Evolutionary conservation across 495 filamentous ascomycete species (phyloP).

Genomic region (Clavariopsis aquatica): DNA sequence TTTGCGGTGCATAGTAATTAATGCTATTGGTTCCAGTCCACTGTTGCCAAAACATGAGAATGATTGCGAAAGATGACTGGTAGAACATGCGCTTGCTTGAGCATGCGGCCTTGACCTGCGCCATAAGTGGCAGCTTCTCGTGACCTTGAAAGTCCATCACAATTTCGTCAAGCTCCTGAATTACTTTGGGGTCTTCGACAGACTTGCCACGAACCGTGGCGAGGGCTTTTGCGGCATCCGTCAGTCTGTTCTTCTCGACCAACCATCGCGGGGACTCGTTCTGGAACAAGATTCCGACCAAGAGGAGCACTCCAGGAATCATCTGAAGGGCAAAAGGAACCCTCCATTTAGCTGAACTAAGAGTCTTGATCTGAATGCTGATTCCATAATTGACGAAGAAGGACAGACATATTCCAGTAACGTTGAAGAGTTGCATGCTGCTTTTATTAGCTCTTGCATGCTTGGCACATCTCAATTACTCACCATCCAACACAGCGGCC

Average conservation of each 20-base stretch:
- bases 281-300: slow-evolving; percentile 54
- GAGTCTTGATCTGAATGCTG: slow-evolving; percentile 48
- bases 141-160: slow-evolving; percentile 35
- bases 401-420: slow-evolving; percentile 36
- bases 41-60: slow-evolving; percentile 44
- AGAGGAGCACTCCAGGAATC: slow-evolving; percentile 55
- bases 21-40: slow-evolving; percentile 41
- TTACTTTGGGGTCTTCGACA: slow-evolving; percentile 60
- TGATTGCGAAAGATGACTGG: slow-evolving; percentile 39
- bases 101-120: slow-evolving; percentile 30
- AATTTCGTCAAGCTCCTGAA: slow-evolving; percentile 38
- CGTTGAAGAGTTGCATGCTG: slow-evolving; percentile 40
- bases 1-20: slow-evolving; percentile 37
- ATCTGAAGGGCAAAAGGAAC: slow-evolving; percentile 62
- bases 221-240: slow-evolving; percentile 60
- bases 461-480: slow-evolving; percentile 3
- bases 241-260: slow-evolving; percentile 55
- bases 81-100: slow-evolving; percentile 39
- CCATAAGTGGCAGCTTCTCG: slow-evolving; percentile 34
- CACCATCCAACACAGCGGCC: slow-evolving; percentile 44
- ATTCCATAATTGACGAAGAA: slow-evolving; percentile 52
- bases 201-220: slow-evolving; percentile 63
- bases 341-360: slow-evolving; percentile 54
- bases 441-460: slow-evolving; percentile 1
- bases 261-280: slow-evolving; percentile 69